A percentile compares a stretch with the other conserved stretches of the same genome.
Conservation (phyloP, 768 basidiomycete species). For the Mycena filopes region DNA sequence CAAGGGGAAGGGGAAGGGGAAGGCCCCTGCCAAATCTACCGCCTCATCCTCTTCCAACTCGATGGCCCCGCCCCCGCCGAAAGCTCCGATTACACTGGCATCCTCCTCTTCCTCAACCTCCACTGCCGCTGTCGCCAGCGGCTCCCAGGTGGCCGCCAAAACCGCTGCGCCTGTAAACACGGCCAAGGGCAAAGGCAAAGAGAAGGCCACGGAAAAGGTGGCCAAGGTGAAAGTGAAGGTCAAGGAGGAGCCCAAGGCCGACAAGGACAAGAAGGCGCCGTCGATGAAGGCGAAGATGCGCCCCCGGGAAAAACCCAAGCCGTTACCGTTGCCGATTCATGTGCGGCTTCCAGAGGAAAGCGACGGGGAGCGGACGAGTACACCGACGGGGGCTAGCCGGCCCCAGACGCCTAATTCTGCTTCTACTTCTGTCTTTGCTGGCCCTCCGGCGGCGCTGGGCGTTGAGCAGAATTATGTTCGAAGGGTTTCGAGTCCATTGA, state of each 20-base stretch:
- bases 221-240: conserved; percentile 35
- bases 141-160: conserved; percentile 21
- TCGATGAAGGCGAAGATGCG: conserved; percentile 52
- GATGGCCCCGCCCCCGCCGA: conserved; percentile 13
- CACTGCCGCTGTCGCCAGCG: conserved; percentile 18
- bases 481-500: conserved; percentile 27
- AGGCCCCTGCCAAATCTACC: conserved; percentile 20
- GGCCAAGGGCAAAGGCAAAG: conserved; percentile 33
- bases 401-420: conserved; percentile 21
- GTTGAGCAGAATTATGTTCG: background rate
- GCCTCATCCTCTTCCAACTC: conserved; percentile 24
- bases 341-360: conserved; percentile 45
- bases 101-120: conserved; percentile 9
- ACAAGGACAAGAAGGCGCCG: conserved; percentile 35
- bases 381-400: conserved; percentile 14
- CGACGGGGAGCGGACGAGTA: conserved; percentile 23
- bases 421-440: background rate
- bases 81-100: background rate
- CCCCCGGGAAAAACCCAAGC: conserved; percentile 44
- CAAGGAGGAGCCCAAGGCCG: conserved; percentile 32
- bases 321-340: conserved; percentile 39
- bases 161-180: conserved; percentile 3
- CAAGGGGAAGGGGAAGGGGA: conserved; percentile 41
- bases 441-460: background rate
- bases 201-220: conserved; percentile 34